phyloP scores from a whole-genome alignment of 352 stramenopile species.

The Phytopythium vexans region DNA sequence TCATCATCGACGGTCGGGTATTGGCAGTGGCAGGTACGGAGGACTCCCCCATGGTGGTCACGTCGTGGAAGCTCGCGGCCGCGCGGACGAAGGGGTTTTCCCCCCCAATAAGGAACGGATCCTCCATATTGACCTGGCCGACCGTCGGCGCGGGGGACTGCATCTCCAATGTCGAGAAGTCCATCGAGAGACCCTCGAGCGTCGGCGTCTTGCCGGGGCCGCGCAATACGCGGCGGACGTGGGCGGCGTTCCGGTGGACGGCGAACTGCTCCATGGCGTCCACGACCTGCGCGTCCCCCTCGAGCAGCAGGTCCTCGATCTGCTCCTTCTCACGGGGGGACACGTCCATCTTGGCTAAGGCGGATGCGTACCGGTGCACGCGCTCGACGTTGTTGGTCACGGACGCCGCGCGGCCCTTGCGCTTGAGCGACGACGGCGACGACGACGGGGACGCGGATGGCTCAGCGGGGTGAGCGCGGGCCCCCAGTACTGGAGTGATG shows the following conservation, averaged over 20 bases:
- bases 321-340: constrained; percentile 53
- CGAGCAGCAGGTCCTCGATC: constrained; percentile 70
- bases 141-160: constrained; percentile 26
- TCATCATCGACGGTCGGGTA: constrained; percentile 6
- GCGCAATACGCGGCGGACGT: constrained; percentile 44
- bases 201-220: constrained; percentile 27
- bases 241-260: constrained; percentile 45
- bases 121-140: constrained; percentile 12
- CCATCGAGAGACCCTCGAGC: constrained; percentile 51
- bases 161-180: constrained; percentile 54
- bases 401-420: constrained; percentile 64
- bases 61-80: constrained; percentile 19
- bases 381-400: constrained; percentile 67
- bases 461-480: constrained; percentile 7
- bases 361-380: constrained; percentile 61
- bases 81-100: constrained; percentile 45
- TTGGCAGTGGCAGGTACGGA: constrained; percentile 7
- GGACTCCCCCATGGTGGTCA: constrained; percentile 14
- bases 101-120: constrained; percentile 42
- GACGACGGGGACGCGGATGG: constrained; percentile 9
- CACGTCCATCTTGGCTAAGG: constrained; percentile 69
- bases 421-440: constrained; percentile 59
- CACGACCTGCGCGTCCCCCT: constrained; percentile 69
- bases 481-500: constrained; percentile 51
- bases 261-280: constrained; percentile 81